Evolutionary conservation across 2,329 filamentous ascomycete genomes (phyloP).

Genomic region (Curvularia sp.): DNA sequence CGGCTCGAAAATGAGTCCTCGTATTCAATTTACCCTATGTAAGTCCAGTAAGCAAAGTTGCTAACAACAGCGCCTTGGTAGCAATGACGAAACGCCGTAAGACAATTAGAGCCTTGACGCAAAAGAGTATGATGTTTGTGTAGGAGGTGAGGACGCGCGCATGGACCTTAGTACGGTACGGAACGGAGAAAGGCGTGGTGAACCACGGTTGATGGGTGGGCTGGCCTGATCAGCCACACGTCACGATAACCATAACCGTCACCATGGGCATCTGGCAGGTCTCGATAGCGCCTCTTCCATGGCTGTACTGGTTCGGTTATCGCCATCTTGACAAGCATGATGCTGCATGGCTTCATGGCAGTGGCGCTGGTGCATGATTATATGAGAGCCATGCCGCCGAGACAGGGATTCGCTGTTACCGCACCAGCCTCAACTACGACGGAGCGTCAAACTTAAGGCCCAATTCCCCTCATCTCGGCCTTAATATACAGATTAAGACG

Average conservation of each 20-base stretch:
- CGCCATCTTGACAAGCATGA: not conserved
- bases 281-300: constrained; percentile 1
- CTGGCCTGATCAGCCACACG: not conserved
- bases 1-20: not conserved
- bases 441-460: not conserved
- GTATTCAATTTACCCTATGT: not conserved
- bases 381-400: constrained; percentile 10
- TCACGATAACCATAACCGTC: not conserved
- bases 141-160: not conserved
- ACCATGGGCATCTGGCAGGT: not conserved
- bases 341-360: not conserved
- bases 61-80: not conserved
- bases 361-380: constrained; percentile 4
- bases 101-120: not conserved
- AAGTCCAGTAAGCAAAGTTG: not conserved
- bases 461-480: not conserved
- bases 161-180: not conserved
- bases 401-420: constrained; percentile 8
- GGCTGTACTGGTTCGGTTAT: constrained; percentile 1
- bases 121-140: not conserved
- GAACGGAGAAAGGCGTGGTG: not conserved
- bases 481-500: not conserved
- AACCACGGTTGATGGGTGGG: not conserved
- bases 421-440: not conserved
- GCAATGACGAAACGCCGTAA: not conserved